Evolutionary conservation across 257 asterid genomes (phyloP).

Genomic region (Jacaranda copaia): DNA sequence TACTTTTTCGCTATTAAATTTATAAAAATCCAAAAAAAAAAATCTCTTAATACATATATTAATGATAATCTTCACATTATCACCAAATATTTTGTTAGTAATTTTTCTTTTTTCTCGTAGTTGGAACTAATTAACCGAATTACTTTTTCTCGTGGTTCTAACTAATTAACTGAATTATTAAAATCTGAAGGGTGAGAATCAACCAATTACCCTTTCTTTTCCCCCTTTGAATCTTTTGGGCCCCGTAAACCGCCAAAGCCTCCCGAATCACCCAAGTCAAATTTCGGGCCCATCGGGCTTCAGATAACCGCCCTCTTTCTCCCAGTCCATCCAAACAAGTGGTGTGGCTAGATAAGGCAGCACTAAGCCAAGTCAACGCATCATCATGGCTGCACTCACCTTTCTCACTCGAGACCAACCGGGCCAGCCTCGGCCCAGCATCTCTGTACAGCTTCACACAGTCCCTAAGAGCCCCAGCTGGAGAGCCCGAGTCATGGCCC

Average conservation of each 20-base stretch:
- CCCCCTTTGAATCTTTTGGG: background rate
- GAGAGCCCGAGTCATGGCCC: conserved; percentile 23
- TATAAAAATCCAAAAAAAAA: too few species aligned
- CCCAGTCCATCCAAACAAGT: conserved; percentile 70
- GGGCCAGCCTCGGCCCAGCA: conserved; percentile 51
- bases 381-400: conserved; percentile 48
- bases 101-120: too few species aligned
- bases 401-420: conserved; percentile 36
- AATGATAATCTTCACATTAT: too few species aligned
- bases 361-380: conserved; percentile 73
- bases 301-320: conserved; percentile 37
- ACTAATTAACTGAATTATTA: too few species aligned
- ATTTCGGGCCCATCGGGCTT: conserved; percentile 44
- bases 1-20: too few species aligned
- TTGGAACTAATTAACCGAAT: too few species aligned
- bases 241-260: conserved; percentile 53
- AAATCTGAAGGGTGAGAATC: background rate
- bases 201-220: conserved; percentile 40
- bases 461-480: conserved; percentile 36
- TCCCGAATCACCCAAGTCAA: conserved; percentile 49
- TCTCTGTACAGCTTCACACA: conserved; percentile 60
- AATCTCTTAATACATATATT: too few species aligned
- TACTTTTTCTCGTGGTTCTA: too few species aligned
- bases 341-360: conserved; percentile 64
- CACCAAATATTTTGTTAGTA: too few species aligned